Evolutionary conservation across 2,329 filamentous ascomycete species (phyloP), one percentile per base, ranked within the genome.

Genomic region (Parafenestella ontariensis): DNA sequence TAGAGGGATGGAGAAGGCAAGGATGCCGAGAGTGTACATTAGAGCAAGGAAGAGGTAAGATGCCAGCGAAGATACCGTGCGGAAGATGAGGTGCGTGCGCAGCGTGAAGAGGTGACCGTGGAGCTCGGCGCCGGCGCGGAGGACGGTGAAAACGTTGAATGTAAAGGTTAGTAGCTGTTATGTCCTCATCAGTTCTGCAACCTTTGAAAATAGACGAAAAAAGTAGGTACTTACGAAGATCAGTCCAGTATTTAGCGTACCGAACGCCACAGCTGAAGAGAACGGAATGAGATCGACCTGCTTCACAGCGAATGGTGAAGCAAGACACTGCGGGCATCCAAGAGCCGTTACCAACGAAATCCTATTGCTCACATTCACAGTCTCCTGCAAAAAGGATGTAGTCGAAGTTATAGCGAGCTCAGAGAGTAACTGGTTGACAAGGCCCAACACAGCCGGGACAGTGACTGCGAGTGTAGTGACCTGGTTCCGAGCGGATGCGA

Each of bases 1-100:
- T 3, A 56, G n/a, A 4, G 52, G 47, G 11, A 56, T 21, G 29
- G 23, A 33, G 48, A 56, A 56, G 18, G 52, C 52, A 15, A 51
- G 44, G 7, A 49, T 39, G 39, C 41, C 23, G 24, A 56, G 53
- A 10, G 53, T 49, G 24, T 56, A 56, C 43, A 45, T 52, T n/a
- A 52, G 49, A 5, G 53, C 47, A 20, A 56, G 45, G 45, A 56
- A 48, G 29, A 52, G 33, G 40, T 56, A 52, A 11, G 48, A 24
- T 11, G 33, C 9, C 6, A 52, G 28, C 5, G 53, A 56, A 29
- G 24, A 18, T 21, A 40, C 5, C 29, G 49, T 56, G 28, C 53
- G 49, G 24, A 52, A 24, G 21, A 23, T 23, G 37, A 56, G 42
- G 17, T 42, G 42, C 6, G 52, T 42, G 21, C 11, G 36, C 11